Conservation (phyloP, 2,329 filamentous ascomycete species). For the Aspergillus jensenii region DNA sequence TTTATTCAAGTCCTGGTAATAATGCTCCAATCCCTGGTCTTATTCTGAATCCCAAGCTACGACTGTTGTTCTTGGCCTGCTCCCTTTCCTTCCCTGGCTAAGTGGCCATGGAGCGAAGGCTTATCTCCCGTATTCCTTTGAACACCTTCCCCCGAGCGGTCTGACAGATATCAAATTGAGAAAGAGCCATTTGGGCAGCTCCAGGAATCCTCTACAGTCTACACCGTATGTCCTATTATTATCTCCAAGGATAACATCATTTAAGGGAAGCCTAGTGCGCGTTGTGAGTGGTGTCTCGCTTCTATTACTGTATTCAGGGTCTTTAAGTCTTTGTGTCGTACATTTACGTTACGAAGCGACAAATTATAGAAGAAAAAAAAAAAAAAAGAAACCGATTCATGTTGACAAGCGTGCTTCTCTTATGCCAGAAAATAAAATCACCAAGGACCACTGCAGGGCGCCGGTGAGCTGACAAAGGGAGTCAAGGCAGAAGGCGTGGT, state of each 20-base stretch:
- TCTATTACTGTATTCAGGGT: not conserved
- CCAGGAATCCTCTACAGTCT: not conserved
- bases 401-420: not conserved
- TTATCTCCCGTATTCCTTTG: not conserved
- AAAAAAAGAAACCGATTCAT: not conserved
- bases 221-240: not conserved
- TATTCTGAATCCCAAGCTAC: not conserved
- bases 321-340: not conserved
- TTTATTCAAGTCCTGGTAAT: too few relatives aligned
- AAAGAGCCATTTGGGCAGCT: not conserved
- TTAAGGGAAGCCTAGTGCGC: not conserved
- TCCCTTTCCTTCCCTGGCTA: not conserved
- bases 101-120: not conserved
- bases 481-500: not conserved
- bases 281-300: not conserved
- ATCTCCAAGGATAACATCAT: not conserved
- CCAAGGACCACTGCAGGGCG: not conserved
- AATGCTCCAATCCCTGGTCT: not conserved
- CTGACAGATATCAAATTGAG: not conserved
- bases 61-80: not conserved
- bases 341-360: too few relatives aligned
- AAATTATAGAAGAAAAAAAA: not conserved
- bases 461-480: slow-evolving; percentile 4
- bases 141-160: not conserved
- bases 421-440: not conserved